Evolutionary conservation across 2,329 filamentous ascomycete species (phyloP).

Genomic region (Apiospora pterosperma): DNA sequence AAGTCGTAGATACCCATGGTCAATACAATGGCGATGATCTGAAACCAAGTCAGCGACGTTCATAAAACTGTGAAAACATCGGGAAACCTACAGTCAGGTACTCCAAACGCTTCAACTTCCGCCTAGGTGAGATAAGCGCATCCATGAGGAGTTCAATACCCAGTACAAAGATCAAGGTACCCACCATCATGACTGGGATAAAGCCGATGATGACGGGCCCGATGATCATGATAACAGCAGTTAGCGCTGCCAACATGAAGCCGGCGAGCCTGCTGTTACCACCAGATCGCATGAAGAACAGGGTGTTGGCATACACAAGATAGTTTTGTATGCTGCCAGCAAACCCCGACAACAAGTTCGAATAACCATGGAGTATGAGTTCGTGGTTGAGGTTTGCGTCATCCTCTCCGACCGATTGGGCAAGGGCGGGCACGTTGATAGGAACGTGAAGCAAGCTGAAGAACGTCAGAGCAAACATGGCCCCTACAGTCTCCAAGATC

Average conservation of each 20-base stretch:
- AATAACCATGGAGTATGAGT: constrained; percentile 86
- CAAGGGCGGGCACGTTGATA: constrained; percentile 94
- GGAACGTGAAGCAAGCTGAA: constrained; percentile 96
- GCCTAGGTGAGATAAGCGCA: constrained; percentile 83
- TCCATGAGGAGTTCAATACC: constrained; percentile 90
- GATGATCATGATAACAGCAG: constrained; percentile 76
- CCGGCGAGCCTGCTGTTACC: constrained; percentile 85
- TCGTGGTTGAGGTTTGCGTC: constrained; percentile 89
- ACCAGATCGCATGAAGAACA: constrained; percentile 93
- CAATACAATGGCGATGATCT: constrained; percentile 81
- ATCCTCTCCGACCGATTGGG: constrained; percentile 86
- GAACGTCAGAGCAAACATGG: constrained; percentile 96
- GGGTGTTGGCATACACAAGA: constrained; percentile 93
- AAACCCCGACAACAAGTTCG: constrained; percentile 85
- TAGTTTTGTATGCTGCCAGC: constrained; percentile 94
- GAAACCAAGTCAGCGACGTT: constrained; percentile 18
- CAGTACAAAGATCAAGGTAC: constrained; percentile 88
- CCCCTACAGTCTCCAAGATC: constrained; percentile 78
- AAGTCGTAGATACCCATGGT: constrained; percentile 98
- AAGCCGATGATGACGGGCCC: constrained; percentile 88
- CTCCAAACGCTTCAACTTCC: constrained; percentile 81
- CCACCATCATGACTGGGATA: constrained; percentile 96
- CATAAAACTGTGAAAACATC: not conserved
- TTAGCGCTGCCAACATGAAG: constrained; percentile 76
- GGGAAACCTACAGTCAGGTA: constrained; percentile 69